These are phyloP conservation scores for Aspergillus sp. DNA, from an alignment of 2,329 filamentous ascomycete genomes.

Conservation along the genomic window DNA sequence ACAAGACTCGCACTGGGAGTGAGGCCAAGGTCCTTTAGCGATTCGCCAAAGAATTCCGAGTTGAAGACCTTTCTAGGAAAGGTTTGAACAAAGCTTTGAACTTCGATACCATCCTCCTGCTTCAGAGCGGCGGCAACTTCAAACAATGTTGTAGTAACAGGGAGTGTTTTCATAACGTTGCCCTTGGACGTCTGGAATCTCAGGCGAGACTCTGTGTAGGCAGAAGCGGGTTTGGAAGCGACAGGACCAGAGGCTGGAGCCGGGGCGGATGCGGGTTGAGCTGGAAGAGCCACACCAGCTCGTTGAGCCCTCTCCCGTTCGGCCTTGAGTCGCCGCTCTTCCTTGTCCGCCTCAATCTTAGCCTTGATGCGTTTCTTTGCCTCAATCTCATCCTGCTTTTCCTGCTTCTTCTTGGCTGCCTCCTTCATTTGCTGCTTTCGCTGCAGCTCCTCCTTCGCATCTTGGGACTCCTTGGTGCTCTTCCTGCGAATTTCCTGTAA, in stretches of 20 bases:
- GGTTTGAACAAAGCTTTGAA: slow-evolving; percentile 75
- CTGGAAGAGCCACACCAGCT: slow-evolving; percentile 62
- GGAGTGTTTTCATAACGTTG: slow-evolving; percentile 80
- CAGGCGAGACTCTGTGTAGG: slow-evolving; percentile 76
- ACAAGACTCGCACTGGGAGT: slow-evolving; percentile 88
- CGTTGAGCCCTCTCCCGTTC: slow-evolving; percentile 80
- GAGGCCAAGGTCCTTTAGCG: slow-evolving; percentile 84
- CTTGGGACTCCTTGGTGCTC: slow-evolving; percentile 81
- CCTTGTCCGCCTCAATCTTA: slow-evolving; percentile 92
- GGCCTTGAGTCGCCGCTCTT: slow-evolving; percentile 77
- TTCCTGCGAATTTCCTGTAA: slow-evolving; percentile 67
- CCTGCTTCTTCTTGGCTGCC: slow-evolving; percentile 75
- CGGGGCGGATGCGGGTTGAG: slow-evolving; percentile 42
- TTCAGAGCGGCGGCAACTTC: slow-evolving; percentile 77
- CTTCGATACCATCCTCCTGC: slow-evolving; percentile 63
- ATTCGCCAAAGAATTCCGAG: slow-evolving; percentile 77
- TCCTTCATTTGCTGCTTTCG: slow-evolving; percentile 91
- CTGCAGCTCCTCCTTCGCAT: slow-evolving; percentile 81
- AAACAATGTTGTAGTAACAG: slow-evolving; percentile 85
- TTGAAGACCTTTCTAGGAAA: slow-evolving; percentile 81
- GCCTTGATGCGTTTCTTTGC: slow-evolving; percentile 87
- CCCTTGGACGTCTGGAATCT: slow-evolving; percentile 72
- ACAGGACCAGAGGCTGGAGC: slow-evolving; percentile 43
- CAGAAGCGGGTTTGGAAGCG: slow-evolving; percentile 59
- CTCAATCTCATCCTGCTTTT: slow-evolving; percentile 79